Evolutionary conservation across 1,284 basidiomycete genomes (phyloP), one percentile per base, ranked within the genome.

Genomic region (Malassezia sympodialis): DNA sequence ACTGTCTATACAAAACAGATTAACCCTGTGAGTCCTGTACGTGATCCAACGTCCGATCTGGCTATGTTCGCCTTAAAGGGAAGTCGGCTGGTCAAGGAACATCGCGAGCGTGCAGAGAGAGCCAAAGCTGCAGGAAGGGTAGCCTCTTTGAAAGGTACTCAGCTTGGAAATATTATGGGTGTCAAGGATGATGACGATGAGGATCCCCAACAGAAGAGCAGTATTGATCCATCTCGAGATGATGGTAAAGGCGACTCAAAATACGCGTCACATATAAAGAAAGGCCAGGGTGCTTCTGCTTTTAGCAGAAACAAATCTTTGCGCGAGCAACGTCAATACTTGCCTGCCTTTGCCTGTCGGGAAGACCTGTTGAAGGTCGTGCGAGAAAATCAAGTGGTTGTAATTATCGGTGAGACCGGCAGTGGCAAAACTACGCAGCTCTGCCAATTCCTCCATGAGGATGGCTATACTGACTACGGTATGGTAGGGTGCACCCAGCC

Each of bases 41-140:
- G 87, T 41, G 94, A 99, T 74, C 81, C 82, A 5, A 90, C 91
- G 0, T 90, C 87, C 58, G 94, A 99, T 73, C 82, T 99, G 82
- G 94, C 94, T 7, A 75, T 90, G 8, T 99, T 98, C 76, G 84
- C 88, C 8, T 90, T 90, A 76, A 98, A 99, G 73, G 94, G 94
- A 1, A 91, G 88, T 61, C 79, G 84, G 0, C 80, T 99, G 8
- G 90, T 99, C 5, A 86, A 87, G 61, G 94, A 98, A 77, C 89
- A 93, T 72, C 81, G 94, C 44, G 93, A 96, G 71, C 87, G 93
- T 74, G 87, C 90, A 1, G 94, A 99, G 76, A 81, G 94, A 14
- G 59, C 66, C 8, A 71, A 69, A 49, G 80, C 78, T 5, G 91
- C 94, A 0, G 90, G 91, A 6, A 96, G 96, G 75, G 82, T 96